Evolutionary conservation across 257 asterid species (phyloP).

Genomic region (Solanum raphanifolium): DNA sequence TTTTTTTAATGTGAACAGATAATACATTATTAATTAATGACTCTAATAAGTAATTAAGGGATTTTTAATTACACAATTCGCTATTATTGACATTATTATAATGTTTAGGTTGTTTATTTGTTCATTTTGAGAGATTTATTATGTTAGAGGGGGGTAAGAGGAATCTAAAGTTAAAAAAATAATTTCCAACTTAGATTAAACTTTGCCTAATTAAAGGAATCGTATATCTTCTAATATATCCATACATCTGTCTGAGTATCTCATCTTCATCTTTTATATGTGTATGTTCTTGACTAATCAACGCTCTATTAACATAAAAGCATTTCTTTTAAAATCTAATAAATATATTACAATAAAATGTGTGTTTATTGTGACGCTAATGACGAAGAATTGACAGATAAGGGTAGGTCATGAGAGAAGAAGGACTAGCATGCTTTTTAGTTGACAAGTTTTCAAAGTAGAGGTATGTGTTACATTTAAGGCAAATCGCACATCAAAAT

Average conservation of each 20-base stretch:
- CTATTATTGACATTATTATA: background rate
- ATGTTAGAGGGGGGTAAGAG: background rate
- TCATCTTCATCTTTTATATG: background rate
- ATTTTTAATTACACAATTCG: background rate
- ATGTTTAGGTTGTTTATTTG: background rate
- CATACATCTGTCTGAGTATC: too few species aligned
- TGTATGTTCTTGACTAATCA: background rate
- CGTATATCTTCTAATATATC: background rate
- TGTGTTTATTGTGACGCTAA: background rate
- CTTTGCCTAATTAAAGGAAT: background rate
- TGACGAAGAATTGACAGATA: background rate
- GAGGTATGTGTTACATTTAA: background rate
- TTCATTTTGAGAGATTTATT: background rate
- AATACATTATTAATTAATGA: background rate
- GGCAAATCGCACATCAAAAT: background rate
- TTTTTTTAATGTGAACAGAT: background rate
- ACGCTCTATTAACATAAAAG: background rate
- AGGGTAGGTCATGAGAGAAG: background rate
- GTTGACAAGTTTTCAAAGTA: background rate
- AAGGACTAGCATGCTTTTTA: background rate
- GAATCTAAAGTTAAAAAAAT: background rate
- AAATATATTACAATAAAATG: too few species aligned
- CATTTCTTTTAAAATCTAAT: too few species aligned
- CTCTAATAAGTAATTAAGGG: background rate
- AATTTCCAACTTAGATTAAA: background rate